Evolutionary conservation across 2,329 filamentous ascomycete species (phyloP).

Genomic region (Corynespora cassiicola): DNA sequence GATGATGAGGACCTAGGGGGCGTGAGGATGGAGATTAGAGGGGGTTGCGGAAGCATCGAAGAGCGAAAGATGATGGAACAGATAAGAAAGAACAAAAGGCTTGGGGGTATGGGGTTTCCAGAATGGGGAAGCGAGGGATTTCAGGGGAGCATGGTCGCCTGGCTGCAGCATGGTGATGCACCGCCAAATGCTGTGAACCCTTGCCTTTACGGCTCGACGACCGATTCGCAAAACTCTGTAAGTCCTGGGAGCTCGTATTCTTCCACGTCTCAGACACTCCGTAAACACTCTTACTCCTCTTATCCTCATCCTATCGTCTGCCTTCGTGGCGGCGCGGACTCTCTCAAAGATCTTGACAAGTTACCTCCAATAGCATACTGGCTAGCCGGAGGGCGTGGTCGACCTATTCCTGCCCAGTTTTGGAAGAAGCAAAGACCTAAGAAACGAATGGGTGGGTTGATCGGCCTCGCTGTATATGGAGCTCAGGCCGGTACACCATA

Average conservation of each 20-base stretch:
- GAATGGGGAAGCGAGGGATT: conserved; percentile 1
- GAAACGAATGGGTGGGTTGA: conserved; percentile 28
- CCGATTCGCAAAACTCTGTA: background rate
- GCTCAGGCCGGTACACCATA: conserved; percentile 15
- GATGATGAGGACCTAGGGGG: too few species aligned
- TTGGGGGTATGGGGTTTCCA: too few species aligned
- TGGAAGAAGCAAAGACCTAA: conserved; percentile 31
- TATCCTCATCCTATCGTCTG: conserved; percentile 2
- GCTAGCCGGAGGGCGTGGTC: conserved; percentile 29
- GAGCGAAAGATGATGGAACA: too few species aligned
- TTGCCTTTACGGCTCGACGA: background rate
- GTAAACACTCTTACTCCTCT: too few species aligned
- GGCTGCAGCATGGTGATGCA: background rate
- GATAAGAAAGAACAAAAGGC: too few species aligned
- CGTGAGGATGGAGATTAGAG: too few species aligned
- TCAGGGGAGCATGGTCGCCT: background rate
- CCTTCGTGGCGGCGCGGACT: conserved; percentile 25
- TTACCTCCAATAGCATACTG: conserved; percentile 26
- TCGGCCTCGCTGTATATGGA: conserved; percentile 32
- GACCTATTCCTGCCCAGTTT: conserved; percentile 13
- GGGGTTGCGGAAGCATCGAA: too few species aligned
- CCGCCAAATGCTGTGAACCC: background rate
- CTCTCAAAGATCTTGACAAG: conserved; percentile 8
- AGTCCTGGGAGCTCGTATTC: too few species aligned
- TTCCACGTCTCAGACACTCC: too few species aligned